Evolutionary conservation across 306 rosid genomes (phyloP), one percentile per base, ranked within the genome.

Genomic region (Castanea sativa): DNA sequence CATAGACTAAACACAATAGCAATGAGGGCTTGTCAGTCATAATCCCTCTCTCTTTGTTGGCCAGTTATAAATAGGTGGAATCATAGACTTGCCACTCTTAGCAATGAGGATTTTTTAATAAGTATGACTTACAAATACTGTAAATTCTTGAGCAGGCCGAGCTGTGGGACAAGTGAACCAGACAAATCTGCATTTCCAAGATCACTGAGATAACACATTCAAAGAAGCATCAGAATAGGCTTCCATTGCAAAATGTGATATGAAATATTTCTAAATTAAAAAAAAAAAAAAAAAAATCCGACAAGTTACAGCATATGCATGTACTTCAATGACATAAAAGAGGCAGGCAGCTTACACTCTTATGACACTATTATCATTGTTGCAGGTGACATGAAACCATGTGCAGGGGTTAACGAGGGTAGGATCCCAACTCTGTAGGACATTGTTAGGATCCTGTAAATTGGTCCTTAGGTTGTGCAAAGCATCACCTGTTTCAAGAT

Each of bases 341-440:
- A 49, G 76, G 67, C 73, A 77, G 81, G 80, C 74, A 55, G 71
- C 96, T 84, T 88, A 95, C 99, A 95, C 99, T 88, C 99, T 87
- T 65, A 95, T 93, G 79, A 95, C 99, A 71, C 98, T 95, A 75
- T 95, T 95, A 75, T 93, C 99, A 81, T 95, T 95, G 88, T 93
- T 95, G 89, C 99, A 95, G 14, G 99, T 95, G 71, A 95, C 99
- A 78, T 93, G 99, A 86, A 95, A 95, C 99, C 99, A 95, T 53
- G 99, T 95, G 72, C 99, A 95, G 0, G 99, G 99, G 84, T 95
- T 95, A 73, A 95, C 99, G 49, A 93, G 99, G 11, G 99, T 95
- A 67, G 99, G 99, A 88, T 95, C 99, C 99, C 99, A 95, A 88
- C 99, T 95, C 79, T 93, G 98, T 85, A 95, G 81, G 74, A 95